A percentile compares a stretch with the other conserved stretches of the same genome.
These are phyloP conservation scores for Aspergillus affinis DNA, from an alignment of 495 filamentous ascomycete genomes.

Conservation along the genomic window DNA sequence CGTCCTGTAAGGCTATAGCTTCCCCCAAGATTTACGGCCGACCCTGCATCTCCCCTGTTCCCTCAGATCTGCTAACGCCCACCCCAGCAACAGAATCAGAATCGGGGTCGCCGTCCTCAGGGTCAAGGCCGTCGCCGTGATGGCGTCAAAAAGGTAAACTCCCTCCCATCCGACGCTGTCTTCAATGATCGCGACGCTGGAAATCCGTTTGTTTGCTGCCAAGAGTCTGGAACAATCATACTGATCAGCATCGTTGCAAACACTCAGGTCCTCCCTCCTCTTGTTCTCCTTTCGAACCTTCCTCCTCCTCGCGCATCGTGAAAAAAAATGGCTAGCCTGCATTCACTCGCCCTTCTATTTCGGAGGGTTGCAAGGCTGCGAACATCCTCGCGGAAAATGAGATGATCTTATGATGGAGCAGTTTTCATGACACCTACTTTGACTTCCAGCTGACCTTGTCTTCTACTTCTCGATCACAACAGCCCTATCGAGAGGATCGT, in stretches of 20 bases:
- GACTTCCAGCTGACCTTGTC: constrained; percentile 58
- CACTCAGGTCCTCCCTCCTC: constrained; percentile 44
- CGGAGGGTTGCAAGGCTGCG: not conserved
- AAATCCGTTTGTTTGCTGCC: not conserved
- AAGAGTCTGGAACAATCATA: not conserved
- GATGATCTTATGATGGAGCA: constrained; percentile 35
- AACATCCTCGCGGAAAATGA: constrained; percentile 1
- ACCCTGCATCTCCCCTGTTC: not conserved
- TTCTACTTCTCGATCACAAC: constrained; percentile 46
- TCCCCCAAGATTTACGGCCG: not conserved
- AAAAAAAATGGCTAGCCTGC: constrained; percentile 34
- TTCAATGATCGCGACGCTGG: not conserved
- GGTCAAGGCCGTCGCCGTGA: constrained; percentile 67
- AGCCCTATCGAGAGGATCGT: constrained; percentile 56
- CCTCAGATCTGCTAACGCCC: constrained; percentile 13
- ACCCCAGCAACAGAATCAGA: constrained; percentile 28
- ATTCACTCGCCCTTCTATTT: constrained; percentile 23
- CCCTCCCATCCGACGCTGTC: not conserved
- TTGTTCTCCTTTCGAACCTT: constrained; percentile 37
- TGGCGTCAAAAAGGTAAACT: constrained; percentile 76
- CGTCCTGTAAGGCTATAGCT: constrained; percentile 59
- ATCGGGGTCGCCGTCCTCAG: constrained; percentile 53
- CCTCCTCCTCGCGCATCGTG: constrained; percentile 37
- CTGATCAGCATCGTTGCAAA: constrained; percentile 33
- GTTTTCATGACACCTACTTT: constrained; percentile 45